phyloP scores from a whole-genome alignment of 1,139 yeast species.

The Blastobotrys elegans region DNA sequence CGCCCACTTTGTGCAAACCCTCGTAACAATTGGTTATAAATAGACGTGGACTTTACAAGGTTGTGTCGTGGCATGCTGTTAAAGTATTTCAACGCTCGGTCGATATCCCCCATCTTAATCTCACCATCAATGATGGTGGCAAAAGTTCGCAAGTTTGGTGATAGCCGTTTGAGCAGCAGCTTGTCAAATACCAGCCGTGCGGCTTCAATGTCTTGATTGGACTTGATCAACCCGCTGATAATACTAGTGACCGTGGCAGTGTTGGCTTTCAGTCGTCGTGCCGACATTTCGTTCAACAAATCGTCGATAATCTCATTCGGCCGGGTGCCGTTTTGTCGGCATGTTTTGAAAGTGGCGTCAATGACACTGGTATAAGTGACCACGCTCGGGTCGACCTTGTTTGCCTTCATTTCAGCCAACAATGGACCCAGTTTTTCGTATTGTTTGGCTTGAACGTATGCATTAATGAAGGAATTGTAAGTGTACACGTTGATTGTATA shows the following conservation, averaged over 20 bases:
- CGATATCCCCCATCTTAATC: constrained; percentile 45
- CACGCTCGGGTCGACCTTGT: constrained; percentile 52
- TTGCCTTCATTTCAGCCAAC: constrained; percentile 34
- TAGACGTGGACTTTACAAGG: constrained; percentile 39
- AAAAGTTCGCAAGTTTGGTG: constrained; percentile 41
- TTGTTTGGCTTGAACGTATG: constrained; percentile 30
- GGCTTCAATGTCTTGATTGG: constrained; percentile 44
- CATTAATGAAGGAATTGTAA: constrained; percentile 40
- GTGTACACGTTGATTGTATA: constrained; percentile 36
- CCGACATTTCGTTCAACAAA: constrained; percentile 43
- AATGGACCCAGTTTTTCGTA: constrained; percentile 35
- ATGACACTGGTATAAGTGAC: constrained; percentile 63
- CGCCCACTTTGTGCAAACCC: constrained; percentile 41
- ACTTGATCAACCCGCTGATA: constrained; percentile 51
- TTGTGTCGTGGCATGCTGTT: constrained; percentile 41
- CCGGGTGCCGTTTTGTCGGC: constrained; percentile 42
- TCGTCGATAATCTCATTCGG: constrained; percentile 40
- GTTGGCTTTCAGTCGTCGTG: constrained; percentile 44
- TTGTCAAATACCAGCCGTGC: constrained; percentile 49
- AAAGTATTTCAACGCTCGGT: constrained; percentile 47
- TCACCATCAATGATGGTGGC: constrained; percentile 59
- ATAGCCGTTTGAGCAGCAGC: constrained; percentile 36
- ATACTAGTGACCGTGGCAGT: constrained; percentile 50
- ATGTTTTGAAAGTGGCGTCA: constrained; percentile 49
- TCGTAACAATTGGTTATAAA: constrained; percentile 58